These are phyloP conservation scores for Debaryomyces maramus DNA, from an alignment of 805 yeast species.

Conservation along the genomic window DNA sequence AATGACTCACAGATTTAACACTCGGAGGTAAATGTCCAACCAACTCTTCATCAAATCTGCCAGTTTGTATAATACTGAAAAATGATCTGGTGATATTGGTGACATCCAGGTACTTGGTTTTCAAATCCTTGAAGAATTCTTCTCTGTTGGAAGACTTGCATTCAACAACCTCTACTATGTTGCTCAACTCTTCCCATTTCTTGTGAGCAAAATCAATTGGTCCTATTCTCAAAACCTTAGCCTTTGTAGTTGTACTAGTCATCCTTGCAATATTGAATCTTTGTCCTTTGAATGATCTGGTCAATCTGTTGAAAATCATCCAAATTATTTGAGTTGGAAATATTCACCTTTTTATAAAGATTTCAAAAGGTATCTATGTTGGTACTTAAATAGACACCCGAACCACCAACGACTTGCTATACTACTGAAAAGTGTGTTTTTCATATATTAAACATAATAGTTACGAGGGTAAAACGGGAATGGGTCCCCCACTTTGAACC, in stretches of 20 bases:
- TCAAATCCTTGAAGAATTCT: constrained; percentile 45
- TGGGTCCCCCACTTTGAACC: no score
- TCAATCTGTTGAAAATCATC: neutral
- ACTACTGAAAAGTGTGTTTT: neutral
- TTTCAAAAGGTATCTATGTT: neutral
- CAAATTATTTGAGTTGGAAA: neutral
- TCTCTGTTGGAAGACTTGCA: constrained; percentile 35
- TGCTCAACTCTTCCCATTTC: constrained; percentile 60
- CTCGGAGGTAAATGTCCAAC: constrained; percentile 53
- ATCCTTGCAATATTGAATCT: neutral
- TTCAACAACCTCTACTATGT: constrained; percentile 40
- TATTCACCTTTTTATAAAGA: neutral
- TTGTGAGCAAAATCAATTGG: constrained; percentile 56
- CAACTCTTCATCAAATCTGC: constrained; percentile 65
- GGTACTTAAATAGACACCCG: no score
- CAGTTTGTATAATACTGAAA: constrained; percentile 51
- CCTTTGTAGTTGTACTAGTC: constrained; percentile 27
- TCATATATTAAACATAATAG: neutral
- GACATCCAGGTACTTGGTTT: constrained; percentile 44
- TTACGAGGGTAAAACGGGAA: no score
- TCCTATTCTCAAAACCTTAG: constrained; percentile 68
- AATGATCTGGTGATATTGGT: constrained; percentile 54
- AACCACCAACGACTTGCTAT: neutral
- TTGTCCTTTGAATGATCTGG: neutral
- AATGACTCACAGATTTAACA: constrained; percentile 55